Percentiles rank a stretch among this genome's conserved stretches.
phyloP scores from a whole-genome alignment of 371 early-diverging fungal genomes.

The Mortierella sp. region DNA sequence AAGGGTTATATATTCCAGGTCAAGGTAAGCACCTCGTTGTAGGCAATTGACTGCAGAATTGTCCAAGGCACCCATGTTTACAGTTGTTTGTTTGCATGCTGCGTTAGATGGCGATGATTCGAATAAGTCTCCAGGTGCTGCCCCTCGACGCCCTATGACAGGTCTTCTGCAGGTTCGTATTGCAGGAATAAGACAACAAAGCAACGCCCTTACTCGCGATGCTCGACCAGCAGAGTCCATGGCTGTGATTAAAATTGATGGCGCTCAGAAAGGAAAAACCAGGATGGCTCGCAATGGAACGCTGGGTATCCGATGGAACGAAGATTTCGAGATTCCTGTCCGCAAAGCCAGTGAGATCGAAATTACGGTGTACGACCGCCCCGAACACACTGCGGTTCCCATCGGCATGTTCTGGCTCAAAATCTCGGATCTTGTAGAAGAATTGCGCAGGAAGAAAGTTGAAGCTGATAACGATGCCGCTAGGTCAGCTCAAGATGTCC shows the following conservation, averaged over 20 bases:
- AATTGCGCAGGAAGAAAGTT: conserved; percentile 73
- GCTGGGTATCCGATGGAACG: conserved; percentile 75
- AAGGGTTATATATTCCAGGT: conserved; percentile 74
- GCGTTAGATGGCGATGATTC: conserved; percentile 24
- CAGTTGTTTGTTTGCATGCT: neutral
- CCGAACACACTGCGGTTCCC: conserved; percentile 69
- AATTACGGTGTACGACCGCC: conserved; percentile 79
- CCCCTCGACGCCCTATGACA: conserved; percentile 75
- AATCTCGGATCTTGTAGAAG: conserved; percentile 80
- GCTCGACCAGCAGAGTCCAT: conserved; percentile 71
- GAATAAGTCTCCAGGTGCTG: conserved; percentile 49
- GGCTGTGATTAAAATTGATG: conserved; percentile 85
- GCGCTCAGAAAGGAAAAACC: conserved; percentile 73
- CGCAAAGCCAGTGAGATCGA: conserved; percentile 91
- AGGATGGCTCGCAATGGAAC: conserved; percentile 44
- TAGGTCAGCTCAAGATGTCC: conserved; percentile 60
- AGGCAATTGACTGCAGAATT: too few species aligned
- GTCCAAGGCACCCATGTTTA: neutral
- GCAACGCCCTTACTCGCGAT: conserved; percentile 73
- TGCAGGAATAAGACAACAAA: conserved; percentile 70
- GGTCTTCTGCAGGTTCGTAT: conserved; percentile 77
- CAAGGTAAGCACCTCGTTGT: too few species aligned
- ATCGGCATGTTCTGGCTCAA: conserved; percentile 85
- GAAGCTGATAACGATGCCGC: conserved; percentile 67
- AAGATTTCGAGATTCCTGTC: conserved; percentile 83